Conservation (phyloP, 108 stramenopile genomes). For the Pseudonitzschia multiseries region DNA sequence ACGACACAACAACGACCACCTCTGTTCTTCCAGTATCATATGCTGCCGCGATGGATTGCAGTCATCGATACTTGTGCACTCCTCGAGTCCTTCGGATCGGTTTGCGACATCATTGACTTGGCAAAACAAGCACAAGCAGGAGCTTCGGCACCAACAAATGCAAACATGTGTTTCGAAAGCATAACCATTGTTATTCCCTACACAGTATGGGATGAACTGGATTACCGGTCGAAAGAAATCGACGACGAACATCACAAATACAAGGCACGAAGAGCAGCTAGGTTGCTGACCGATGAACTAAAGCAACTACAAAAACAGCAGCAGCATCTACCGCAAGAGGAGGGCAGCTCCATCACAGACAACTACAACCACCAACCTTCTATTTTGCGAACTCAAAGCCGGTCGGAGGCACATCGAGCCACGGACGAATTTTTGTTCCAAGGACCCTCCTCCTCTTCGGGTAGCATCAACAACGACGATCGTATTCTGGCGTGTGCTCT, state of each 20-base stretch:
- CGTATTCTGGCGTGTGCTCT: not conserved
- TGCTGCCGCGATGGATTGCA: not conserved
- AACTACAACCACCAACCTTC: not conserved
- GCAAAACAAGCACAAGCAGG: not conserved
- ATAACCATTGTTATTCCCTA: not conserved
- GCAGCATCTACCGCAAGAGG: not conserved
- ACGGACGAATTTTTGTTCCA: not conserved
- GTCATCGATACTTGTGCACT: constrained; percentile 6
- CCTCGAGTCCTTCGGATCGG: not conserved
- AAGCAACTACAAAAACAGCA: not conserved
- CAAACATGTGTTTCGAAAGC: not conserved
- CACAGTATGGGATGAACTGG: constrained; percentile 1
- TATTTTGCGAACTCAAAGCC: not conserved
- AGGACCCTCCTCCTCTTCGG: not conserved
- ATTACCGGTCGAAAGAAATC: constrained; percentile 1
- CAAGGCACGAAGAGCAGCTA: not conserved
- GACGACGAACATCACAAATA: not conserved
- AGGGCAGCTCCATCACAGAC: not conserved
- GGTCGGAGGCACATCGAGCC: not conserved
- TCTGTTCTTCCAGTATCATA: not conserved
- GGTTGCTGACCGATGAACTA: not conserved
- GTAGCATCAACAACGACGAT: not conserved
- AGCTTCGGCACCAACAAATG: not conserved
- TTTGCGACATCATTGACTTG: not conserved
- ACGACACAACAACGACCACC: too few species aligned